phyloP scores from a whole-genome alignment of 2,329 filamentous ascomycete genomes.

The Ophiostoma piceae region DNA sequence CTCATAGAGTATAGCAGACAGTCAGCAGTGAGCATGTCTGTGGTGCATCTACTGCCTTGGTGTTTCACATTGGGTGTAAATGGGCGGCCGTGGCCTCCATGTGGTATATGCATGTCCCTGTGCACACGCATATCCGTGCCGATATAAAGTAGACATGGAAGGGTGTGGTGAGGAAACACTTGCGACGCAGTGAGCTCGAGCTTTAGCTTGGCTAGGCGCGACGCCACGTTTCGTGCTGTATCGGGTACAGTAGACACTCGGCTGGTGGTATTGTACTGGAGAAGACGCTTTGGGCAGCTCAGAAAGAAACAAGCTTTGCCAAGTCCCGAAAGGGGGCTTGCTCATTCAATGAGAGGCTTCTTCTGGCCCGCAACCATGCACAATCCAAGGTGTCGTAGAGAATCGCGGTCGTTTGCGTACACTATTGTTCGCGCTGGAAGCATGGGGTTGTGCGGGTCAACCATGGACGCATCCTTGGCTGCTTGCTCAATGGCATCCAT shows the following conservation, averaged over 20 bases:
- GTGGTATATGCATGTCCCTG: too few species aligned
- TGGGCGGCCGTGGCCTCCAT: too few species aligned
- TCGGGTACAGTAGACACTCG: not conserved
- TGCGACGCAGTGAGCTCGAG: not conserved
- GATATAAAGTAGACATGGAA: not conserved
- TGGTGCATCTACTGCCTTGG: not conserved
- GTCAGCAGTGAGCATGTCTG: not conserved
- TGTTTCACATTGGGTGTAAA: too few species aligned
- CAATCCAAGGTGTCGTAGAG: conserved; percentile 56
- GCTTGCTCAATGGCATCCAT: conserved; percentile 98
- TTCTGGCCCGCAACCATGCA: conserved; percentile 60
- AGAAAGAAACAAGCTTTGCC: not conserved
- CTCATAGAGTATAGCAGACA: not conserved
- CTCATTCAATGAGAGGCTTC: conserved; percentile 60
- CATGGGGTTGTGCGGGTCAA: conserved; percentile 88
- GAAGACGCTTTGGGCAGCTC: not conserved
- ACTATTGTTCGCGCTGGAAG: conserved; percentile 82
- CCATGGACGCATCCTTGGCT: conserved; percentile 82
- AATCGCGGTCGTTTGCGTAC: conserved; percentile 65
- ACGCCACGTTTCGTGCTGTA: not conserved
- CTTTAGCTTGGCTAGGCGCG: not conserved
- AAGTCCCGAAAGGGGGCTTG: not conserved
- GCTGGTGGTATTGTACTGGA: not conserved
- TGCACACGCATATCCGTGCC: too few species aligned
- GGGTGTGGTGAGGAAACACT: not conserved